These are phyloP conservation scores for Barnettozyma salicaria DNA, from an alignment of 805 yeast species.

Conservation along the genomic window DNA sequence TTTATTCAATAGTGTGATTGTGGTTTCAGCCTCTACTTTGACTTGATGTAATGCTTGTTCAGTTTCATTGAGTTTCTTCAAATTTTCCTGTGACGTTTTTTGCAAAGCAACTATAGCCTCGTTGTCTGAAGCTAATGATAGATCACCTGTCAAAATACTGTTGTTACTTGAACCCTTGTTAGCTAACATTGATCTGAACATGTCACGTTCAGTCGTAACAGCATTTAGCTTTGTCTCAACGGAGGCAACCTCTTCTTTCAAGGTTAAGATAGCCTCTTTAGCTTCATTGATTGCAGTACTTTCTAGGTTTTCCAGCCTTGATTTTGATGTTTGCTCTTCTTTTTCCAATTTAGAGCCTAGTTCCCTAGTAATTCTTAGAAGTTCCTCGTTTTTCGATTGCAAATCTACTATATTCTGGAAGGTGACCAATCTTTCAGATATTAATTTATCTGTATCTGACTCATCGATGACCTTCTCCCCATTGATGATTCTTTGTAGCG, in stretches of 20 bases:
- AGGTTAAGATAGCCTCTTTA: slow-evolving; percentile 55
- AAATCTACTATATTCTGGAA: slow-evolving; percentile 63
- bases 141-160: slow-evolving; percentile 16
- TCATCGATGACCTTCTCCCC: slow-evolving; percentile 32
- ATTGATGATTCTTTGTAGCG: slow-evolving; percentile 45
- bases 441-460: slow-evolving; percentile 66
- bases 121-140: slow-evolving; percentile 5
- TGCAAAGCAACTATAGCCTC: slow-evolving; percentile 11
- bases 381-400: slow-evolving; percentile 67
- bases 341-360: slow-evolving; percentile 67
- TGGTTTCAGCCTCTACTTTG: slow-evolving; percentile 35
- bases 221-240: slow-evolving; percentile 48
- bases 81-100: slow-evolving; percentile 14
- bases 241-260: slow-evolving; percentile 52
- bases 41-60: slow-evolving; percentile 24
- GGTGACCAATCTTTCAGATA: slow-evolving; percentile 65
- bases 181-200: slow-evolving; percentile 37
- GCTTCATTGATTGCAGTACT: slow-evolving; percentile 54
- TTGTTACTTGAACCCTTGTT: slow-evolving; percentile 18
- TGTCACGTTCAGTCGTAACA: slow-evolving; percentile 62
- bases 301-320: slow-evolving; percentile 35
- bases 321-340: slow-evolving; percentile 40
- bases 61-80: slow-evolving; percentile 11
- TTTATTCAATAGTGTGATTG: slow-evolving; percentile 43
- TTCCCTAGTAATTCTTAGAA: slow-evolving; percentile 61